Conservation (phyloP, 1,139 yeast genomes). For the Suhomyces panamericanus region DNA sequence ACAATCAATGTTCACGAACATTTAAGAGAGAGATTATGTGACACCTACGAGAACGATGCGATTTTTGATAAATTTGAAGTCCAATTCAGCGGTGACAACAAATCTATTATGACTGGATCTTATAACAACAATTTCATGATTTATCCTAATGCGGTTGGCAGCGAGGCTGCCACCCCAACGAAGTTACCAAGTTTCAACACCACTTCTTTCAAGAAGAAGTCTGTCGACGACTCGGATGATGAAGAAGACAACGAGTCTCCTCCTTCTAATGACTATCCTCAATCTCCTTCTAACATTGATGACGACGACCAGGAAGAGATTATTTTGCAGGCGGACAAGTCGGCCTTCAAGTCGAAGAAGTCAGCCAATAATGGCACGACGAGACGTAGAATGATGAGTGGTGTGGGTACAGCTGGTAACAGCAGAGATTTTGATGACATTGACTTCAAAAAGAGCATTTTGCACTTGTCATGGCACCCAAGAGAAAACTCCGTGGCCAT, state of each 20-base stretch:
- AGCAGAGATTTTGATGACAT: conserved; percentile 72
- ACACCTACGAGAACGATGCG: conserved; percentile 97
- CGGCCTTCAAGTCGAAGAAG: conserved; percentile 87
- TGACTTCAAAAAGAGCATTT: conserved; percentile 91
- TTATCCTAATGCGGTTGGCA: conserved; percentile 73
- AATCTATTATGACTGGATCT: conserved; percentile 94
- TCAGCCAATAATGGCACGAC: conserved; percentile 31
- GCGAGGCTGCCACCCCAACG: conserved; percentile 14
- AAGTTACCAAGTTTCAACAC: conserved; percentile 21
- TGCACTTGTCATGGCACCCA: conserved; percentile 99
- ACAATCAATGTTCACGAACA: conserved; percentile 96
- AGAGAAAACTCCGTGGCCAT: conserved; percentile 94
- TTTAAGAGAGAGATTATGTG: conserved; percentile 89
- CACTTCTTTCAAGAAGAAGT: conserved; percentile 20
- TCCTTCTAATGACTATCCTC: conserved; percentile 31
- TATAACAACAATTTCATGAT: conserved; percentile 97
- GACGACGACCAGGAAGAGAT: conserved; percentile 71
- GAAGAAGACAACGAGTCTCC: conserved; percentile 35
- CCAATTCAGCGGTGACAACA: conserved; percentile 90
- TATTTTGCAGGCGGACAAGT: conserved; percentile 94
- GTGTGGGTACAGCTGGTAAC: conserved; percentile 35
- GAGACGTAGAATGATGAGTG: conserved; percentile 50
- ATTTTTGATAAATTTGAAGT: conserved; percentile 98
- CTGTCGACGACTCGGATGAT: conserved; percentile 40
- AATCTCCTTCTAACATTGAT: conserved; percentile 42